Evolutionary conservation across 345 rosid genomes (phyloP), one percentile per base, ranked within the genome.

Genomic region (Salix viminalis): DNA sequence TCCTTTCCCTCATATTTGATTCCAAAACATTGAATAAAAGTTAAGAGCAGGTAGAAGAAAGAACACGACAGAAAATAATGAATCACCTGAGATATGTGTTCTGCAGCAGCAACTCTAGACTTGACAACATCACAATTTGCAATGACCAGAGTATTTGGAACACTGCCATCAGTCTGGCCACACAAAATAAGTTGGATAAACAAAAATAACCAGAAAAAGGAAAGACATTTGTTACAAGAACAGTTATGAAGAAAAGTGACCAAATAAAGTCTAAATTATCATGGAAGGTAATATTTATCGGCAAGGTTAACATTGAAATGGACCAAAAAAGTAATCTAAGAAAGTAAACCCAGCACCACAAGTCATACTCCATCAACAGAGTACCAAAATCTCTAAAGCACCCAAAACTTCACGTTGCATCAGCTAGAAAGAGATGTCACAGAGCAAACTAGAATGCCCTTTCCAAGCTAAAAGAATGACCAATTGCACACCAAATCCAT

Each of bases 141-240:
- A 79, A 94, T 90, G 64, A 94, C 97, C 83, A 94, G 86, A 32
- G 98, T 92, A 85, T 94, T 92, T 58, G 98, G 98, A 69, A 91
- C 96, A 68, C 91, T 91, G 34, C 97, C 97, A 84, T 94, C 88
- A 67, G 98, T 94, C 98, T 94, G 86, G 13, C 37, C 76, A 75
- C 41, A 79, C 2, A 42, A 75, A 70, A 80, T 41, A 64, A 60
- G 71, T 71, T 23, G 37, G 64, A 67, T 41, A 39, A 61, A 69
- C 41, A 76, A 44, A 50, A 72, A 61, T 15, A 36, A 68, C 69
- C 18, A 58, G 11, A n/a, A 58, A n/a, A 58, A 10, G 11, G 28
- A n/a, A 23, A 10, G 10, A 23, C 13, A 56, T 21, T 56, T 56
- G 26, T 56, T 56, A 56, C n/a, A 24, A n/a, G 26, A 58, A 10